A percentile compares a stretch with the other conserved stretches of the same genome.
These are phyloP conservation scores for Samsoniella hepiali DNA, from an alignment of 2,329 filamentous ascomycete species.

Conservation along the genomic window DNA sequence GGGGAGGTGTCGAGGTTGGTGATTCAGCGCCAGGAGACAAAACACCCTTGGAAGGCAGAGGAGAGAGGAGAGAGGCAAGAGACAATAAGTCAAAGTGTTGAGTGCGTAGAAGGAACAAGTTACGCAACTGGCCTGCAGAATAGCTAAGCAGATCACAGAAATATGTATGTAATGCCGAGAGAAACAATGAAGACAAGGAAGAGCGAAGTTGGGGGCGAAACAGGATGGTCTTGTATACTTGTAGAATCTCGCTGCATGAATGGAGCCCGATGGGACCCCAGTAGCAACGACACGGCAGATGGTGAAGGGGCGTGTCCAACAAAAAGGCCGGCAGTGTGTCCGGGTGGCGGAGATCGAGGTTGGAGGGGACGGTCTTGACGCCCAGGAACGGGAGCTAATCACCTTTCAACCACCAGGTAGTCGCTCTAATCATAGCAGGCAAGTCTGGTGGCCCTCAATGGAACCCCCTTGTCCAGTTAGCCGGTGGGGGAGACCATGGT, in stretches of 20 bases:
- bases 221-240: constrained; percentile 19
- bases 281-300: constrained; percentile 19
- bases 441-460: constrained; percentile 11
- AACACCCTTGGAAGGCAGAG: neutral
- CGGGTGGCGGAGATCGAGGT: constrained; percentile 28
- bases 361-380: constrained; percentile 34
- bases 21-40: neutral
- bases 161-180: constrained; percentile 9
- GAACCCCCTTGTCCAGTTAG: constrained; percentile 17
- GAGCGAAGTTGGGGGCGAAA: constrained; percentile 18
- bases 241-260: constrained; percentile 20
- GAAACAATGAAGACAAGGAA: constrained; percentile 14
- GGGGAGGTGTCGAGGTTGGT: constrained; percentile 6
- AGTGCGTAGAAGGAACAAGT: neutral
- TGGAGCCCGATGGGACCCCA: constrained; percentile 20
- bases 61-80: neutral
- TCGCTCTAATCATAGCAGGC: constrained; percentile 16
- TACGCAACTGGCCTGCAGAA: neutral
- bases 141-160: neutral
- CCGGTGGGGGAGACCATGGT: constrained; percentile 15
- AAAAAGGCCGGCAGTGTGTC: constrained; percentile 48
- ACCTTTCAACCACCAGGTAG: constrained; percentile 11
- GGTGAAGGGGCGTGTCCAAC: constrained; percentile 19
- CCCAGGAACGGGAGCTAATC: constrained; percentile 38
- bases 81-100: neutral